Evolutionary conservation across 768 basidiomycete species (phyloP).

Genomic region (Suillus paluster): DNA sequence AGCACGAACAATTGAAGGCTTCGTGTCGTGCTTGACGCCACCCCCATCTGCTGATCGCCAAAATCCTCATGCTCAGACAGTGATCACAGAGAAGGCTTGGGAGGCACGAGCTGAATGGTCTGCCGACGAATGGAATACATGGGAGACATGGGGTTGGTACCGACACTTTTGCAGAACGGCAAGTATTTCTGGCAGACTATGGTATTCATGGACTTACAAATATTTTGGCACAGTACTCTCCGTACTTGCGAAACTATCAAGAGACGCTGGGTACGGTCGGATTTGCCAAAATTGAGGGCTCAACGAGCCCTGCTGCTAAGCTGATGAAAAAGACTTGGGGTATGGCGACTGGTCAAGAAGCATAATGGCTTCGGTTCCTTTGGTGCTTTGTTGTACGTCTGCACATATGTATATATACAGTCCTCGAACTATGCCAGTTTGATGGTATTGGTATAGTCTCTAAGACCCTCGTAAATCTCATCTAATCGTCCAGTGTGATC

Average conservation of each 20-base stretch:
- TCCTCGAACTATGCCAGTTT: too few species aligned
- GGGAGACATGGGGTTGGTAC: slow-evolving; percentile 94
- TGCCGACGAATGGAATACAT: slow-evolving; percentile 76
- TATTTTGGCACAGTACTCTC: slow-evolving; percentile 61
- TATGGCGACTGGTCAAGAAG: slow-evolving; percentile 65
- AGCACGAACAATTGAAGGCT: slow-evolving; percentile 74
- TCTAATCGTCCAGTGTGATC: not conserved
- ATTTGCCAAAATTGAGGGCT: slow-evolving; percentile 64
- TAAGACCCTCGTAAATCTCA: not conserved
- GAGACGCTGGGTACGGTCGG: slow-evolving; percentile 73
- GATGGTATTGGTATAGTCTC: not conserved
- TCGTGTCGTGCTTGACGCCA: slow-evolving; percentile 65
- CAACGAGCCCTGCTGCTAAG: slow-evolving; percentile 57
- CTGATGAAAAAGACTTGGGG: slow-evolving; percentile 74
- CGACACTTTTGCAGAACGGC: slow-evolving; percentile 86
- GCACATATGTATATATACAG: slow-evolving; percentile 4
- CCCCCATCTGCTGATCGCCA: slow-evolving; percentile 45
- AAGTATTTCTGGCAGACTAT: slow-evolving; percentile 31
- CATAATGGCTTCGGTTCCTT: slow-evolving; percentile 18
- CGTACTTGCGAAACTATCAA: slow-evolving; percentile 75
- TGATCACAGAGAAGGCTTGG: slow-evolving; percentile 74
- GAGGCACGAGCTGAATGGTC: slow-evolving; percentile 70
- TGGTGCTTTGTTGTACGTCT: slow-evolving; percentile 3
- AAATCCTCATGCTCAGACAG: slow-evolving; percentile 54
- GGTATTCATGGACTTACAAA: slow-evolving; percentile 10